phyloP scores from a whole-genome alignment of 768 basidiomycete genomes.

The Lyophyllum semitale region DNA sequence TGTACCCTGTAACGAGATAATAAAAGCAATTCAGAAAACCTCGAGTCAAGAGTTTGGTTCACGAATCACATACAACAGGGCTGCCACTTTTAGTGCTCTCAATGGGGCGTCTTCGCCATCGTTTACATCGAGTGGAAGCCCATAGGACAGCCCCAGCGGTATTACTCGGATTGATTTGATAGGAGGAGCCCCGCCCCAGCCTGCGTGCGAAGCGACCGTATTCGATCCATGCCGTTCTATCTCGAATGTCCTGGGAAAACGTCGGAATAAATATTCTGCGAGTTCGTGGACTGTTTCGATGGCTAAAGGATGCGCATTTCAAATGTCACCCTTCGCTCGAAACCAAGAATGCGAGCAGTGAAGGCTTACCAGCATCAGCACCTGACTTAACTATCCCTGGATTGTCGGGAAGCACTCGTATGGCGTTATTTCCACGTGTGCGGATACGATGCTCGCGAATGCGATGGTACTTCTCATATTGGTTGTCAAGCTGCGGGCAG shows the following conservation, averaged over 20 bases:
- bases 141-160: conserved; percentile 49
- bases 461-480: conserved; percentile 53
- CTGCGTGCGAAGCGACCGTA: conserved; percentile 24
- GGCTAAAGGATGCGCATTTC: conserved; percentile 35
- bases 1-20: conserved; percentile 41
- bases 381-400: conserved; percentile 40
- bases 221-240: conserved; percentile 43
- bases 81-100: conserved; percentile 61
- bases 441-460: conserved; percentile 60
- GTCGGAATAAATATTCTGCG: conserved; percentile 62
- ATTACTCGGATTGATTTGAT: conserved; percentile 54
- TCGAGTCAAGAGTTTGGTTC: not conserved
- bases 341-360: not conserved
- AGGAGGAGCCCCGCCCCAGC: conserved; percentile 47
- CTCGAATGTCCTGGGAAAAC: conserved; percentile 60
- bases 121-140: conserved; percentile 43
- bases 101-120: conserved; percentile 40
- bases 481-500: conserved; percentile 53
- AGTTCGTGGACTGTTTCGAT: conserved; percentile 70
- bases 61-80: conserved; percentile 53
- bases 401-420: conserved; percentile 52
- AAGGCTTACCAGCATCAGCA: conserved; percentile 36
- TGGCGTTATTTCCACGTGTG: conserved; percentile 48
- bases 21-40: not conserved
- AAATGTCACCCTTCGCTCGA: not conserved